These are phyloP conservation scores for Fistulinella prunicolor DNA, from an alignment of 768 basidiomycete species.

Conservation along the genomic window DNA sequence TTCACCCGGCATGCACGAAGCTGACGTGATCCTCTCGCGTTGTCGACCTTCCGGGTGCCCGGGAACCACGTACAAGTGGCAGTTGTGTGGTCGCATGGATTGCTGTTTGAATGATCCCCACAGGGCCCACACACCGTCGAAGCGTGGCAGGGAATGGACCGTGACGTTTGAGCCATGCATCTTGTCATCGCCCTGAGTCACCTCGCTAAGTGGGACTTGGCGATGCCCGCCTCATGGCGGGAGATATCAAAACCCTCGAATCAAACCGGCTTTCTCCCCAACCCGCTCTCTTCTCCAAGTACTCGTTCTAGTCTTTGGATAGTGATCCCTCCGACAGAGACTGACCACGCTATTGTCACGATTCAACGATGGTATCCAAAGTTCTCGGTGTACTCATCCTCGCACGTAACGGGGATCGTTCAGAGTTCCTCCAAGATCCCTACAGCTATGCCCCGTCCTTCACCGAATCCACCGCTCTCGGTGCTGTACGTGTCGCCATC, in stretches of 20 bases:
- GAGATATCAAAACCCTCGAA: conserved; percentile 30
- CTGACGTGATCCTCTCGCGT: conserved; percentile 27
- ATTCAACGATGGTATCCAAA: conserved; percentile 19
- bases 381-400: conserved; percentile 77
- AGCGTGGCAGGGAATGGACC: conserved; percentile 29
- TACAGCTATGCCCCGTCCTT: conserved; percentile 57
- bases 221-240: conserved; percentile 29
- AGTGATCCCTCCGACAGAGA: background rate
- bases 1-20: conserved; percentile 11
- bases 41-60: conserved; percentile 22
- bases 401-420: conserved; percentile 74
- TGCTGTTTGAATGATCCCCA: conserved; percentile 17
- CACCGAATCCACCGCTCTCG: conserved; percentile 74
- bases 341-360: conserved; percentile 3
- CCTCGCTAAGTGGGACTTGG: conserved; percentile 24
- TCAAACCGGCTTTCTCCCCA: conserved; percentile 9
- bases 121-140: conserved; percentile 17
- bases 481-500: conserved; percentile 48
- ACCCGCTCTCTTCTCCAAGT: conserved; percentile 9
- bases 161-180: conserved; percentile 20
- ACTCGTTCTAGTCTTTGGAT: background rate
- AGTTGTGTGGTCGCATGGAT: conserved; percentile 12
- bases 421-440: conserved; percentile 69
- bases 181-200: conserved; percentile 28
- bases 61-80: conserved; percentile 25